Percentiles rank a stretch among this genome's conserved stretches.
These are phyloP conservation scores for Silene vulgaris DNA, from an alignment of 179 eudicot genomes.

Conservation along the genomic window DNA sequence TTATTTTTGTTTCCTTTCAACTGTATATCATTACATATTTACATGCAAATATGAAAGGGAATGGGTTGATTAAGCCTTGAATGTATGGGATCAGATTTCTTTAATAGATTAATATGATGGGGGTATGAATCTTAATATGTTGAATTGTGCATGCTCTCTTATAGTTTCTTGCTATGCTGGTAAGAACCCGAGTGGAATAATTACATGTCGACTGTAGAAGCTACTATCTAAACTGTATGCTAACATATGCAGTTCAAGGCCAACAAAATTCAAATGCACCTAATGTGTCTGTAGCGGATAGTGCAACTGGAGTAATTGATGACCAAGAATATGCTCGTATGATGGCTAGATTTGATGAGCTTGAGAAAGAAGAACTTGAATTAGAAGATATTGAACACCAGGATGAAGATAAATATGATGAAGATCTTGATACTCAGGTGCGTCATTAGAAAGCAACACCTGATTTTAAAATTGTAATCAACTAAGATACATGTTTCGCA, in stretches of 20 bases:
- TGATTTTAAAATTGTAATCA: background rate
- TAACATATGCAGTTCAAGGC: slow-evolving; percentile 25
- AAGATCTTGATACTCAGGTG: slow-evolving; percentile 23
- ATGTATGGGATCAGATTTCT: background rate
- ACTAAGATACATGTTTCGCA: background rate
- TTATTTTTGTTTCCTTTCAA: background rate
- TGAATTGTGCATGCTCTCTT: background rate
- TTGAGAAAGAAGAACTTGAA: slow-evolving; percentile 56
- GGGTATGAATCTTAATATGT: background rate
- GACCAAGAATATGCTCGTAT: slow-evolving; percentile 52
- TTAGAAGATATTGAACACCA: slow-evolving; percentile 34
- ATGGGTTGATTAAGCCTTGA: background rate
- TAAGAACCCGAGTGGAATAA: background rate
- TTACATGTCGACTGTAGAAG: background rate
- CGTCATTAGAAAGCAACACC: background rate
- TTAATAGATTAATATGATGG: background rate
- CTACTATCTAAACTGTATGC: background rate
- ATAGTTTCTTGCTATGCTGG: slow-evolving; percentile 1
- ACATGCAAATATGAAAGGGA: background rate
- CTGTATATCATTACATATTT: background rate
- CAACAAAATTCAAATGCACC: slow-evolving; percentile 22
- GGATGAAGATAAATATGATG: slow-evolving; percentile 21
- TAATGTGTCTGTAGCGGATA: slow-evolving; percentile 26
- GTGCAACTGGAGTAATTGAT: slow-evolving; percentile 30
- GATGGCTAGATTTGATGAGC: slow-evolving; percentile 54